Percentiles rank a stretch among this genome's conserved stretches.
These are phyloP conservation scores for Coelastrella sp. DNA, from an alignment of 139 green algal genomes.

Conservation along the genomic window DNA sequence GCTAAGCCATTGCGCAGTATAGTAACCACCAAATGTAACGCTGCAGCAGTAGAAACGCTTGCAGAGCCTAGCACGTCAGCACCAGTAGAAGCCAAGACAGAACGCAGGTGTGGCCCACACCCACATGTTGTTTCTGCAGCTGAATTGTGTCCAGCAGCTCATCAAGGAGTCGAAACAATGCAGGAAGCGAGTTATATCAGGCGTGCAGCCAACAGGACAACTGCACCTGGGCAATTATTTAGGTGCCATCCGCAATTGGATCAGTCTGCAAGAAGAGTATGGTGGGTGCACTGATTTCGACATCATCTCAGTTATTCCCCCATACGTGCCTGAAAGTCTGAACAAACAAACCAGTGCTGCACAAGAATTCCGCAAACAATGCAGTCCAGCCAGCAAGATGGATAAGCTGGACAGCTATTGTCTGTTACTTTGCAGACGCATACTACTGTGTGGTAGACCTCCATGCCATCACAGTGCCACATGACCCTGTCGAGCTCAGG, in stretches of 20 bases:
- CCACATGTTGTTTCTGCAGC: neutral
- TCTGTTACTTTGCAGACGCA: conserved; percentile 76
- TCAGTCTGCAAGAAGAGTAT: conserved; percentile 93
- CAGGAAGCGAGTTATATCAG: conserved; percentile 85
- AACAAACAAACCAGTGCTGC: no score
- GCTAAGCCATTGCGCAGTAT: neutral
- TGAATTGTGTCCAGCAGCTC: neutral
- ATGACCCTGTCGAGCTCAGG: conserved; percentile 89
- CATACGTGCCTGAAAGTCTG: no score
- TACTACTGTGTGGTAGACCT: conserved; percentile 98
- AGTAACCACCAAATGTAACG: neutral
- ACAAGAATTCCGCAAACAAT: no score
- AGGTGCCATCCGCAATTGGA: conserved; percentile 97
- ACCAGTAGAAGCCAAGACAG: neutral
- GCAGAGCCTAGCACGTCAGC: conserved; percentile 30
- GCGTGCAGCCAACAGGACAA: conserved; percentile 96
- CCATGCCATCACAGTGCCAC: conserved; percentile 94
- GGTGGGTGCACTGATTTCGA: conserved; percentile 89
- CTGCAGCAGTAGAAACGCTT: conserved; percentile 7
- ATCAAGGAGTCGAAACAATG: neutral
- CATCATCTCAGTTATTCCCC: neutral
- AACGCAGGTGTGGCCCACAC: conserved; percentile 23
- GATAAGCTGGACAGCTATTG: no score
- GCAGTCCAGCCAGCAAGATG: no score
- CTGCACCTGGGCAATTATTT: conserved; percentile 99